Conservation (phyloP, 169 alveolate genomes). For the Toxoplasma gondii region DNA sequence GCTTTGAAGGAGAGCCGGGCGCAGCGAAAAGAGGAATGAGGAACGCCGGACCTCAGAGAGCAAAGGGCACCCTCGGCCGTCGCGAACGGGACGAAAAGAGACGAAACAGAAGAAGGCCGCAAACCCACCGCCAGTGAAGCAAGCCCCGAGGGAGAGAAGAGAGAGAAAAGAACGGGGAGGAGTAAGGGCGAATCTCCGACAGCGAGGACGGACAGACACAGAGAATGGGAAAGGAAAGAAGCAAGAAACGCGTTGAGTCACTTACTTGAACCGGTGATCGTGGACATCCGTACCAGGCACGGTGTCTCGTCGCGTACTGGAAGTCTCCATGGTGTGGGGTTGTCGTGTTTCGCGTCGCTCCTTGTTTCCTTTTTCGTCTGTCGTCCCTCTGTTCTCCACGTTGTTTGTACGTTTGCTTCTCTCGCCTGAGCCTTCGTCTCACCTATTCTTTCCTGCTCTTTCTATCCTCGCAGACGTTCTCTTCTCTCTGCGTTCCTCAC, state of each 20-base stretch:
- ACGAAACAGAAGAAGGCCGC: not conserved
- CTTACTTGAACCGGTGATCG: conserved; percentile 28
- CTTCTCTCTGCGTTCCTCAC: not conserved
- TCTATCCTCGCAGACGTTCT: not conserved
- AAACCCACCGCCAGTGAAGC: not conserved
- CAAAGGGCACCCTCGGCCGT: not conserved
- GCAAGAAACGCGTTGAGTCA: not conserved
- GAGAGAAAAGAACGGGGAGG: not conserved
- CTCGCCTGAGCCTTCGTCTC: not conserved
- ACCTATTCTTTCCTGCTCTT: not conserved
- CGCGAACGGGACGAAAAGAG: not conserved
- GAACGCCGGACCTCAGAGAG: not conserved
- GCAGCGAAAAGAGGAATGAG: not conserved
- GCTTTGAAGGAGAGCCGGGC: not conserved
- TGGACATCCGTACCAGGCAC: conserved; percentile 39
- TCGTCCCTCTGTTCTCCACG: not conserved
- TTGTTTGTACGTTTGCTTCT: not conserved
- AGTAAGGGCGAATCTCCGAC: too few relatives aligned
- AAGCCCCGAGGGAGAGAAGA: not conserved
- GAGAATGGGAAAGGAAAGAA: not conserved
- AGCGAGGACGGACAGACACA: too few relatives aligned
- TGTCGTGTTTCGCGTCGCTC: not conserved
- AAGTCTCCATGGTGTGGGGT: not conserved
- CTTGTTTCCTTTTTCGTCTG: too few relatives aligned
- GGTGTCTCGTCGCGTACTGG: conserved; percentile 11